Conservation (phyloP, 495 filamentous ascomycete species). For the Bombardia bombarda region DNA sequence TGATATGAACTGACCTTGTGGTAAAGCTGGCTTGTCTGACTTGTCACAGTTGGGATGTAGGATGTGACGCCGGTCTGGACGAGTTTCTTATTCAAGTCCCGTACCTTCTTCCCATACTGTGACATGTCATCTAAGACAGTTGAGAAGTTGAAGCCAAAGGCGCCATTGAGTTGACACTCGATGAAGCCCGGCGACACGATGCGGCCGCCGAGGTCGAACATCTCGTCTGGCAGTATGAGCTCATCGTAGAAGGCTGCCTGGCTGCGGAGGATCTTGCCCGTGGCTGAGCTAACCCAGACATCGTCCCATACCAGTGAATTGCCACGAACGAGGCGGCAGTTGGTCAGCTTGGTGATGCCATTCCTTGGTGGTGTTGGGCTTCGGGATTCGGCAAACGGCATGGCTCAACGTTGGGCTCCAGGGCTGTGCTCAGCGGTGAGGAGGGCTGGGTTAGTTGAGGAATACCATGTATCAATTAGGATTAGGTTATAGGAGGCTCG, state of each 20-base stretch:
- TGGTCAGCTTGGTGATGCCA: conserved; percentile 75
- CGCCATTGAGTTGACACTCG: conserved; percentile 81
- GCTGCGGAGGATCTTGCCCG: conserved; percentile 67
- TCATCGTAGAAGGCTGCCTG: conserved; percentile 71
- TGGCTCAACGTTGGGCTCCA: background rate
- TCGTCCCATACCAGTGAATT: conserved; percentile 59
- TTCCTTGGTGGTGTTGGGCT: conserved; percentile 5
- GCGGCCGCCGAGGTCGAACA: conserved; percentile 66
- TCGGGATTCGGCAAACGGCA: conserved; percentile 1
- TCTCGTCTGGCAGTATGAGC: conserved; percentile 47
- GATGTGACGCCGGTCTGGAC: conserved; percentile 74
- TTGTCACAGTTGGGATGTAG: conserved; percentile 73
- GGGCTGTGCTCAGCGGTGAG: too few species aligned
- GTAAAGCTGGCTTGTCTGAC: conserved; percentile 62
- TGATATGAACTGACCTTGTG: conserved; percentile 31
- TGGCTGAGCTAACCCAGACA: conserved; percentile 68
- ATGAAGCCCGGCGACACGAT: conserved; percentile 77
- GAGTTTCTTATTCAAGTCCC: conserved; percentile 57
- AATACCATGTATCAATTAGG: too few species aligned
- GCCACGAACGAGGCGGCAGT: conserved; percentile 62
- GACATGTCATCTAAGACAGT: conserved; percentile 54
- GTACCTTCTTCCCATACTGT: conserved; percentile 58
- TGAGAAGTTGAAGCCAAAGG: conserved; percentile 81
- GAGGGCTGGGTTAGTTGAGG: too few species aligned
- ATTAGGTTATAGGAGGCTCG: too few species aligned